These are phyloP conservation scores for Russula abietina DNA, from an alignment of 768 basidiomycete species.

Conservation along the genomic window DNA sequence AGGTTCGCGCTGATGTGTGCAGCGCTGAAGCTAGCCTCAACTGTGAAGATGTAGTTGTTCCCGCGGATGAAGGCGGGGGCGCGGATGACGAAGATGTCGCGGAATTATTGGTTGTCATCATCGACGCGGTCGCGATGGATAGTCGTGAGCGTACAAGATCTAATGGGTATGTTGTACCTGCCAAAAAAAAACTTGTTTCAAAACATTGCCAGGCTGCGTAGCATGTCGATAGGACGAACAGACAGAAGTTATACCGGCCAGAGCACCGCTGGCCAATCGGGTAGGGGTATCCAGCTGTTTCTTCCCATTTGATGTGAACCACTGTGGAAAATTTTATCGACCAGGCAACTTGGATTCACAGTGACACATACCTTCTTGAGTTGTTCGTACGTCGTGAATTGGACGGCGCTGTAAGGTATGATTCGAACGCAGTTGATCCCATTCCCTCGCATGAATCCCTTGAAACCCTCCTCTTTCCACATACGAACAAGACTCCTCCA, in stretches of 20 bases:
- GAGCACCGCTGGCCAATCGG: slow-evolving; percentile 76
- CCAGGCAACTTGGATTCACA: background rate
- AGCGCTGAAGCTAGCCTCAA: slow-evolving; percentile 46
- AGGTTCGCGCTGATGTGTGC: slow-evolving; percentile 44
- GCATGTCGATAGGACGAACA: slow-evolving; percentile 46
- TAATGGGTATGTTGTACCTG: slow-evolving; percentile 84
- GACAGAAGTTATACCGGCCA: slow-evolving; percentile 93
- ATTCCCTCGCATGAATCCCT: slow-evolving; percentile 92
- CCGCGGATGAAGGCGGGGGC: slow-evolving; percentile 28
- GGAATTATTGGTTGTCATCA: slow-evolving; percentile 31
- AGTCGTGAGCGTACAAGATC: slow-evolving; percentile 90
- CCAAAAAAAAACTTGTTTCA: background rate
- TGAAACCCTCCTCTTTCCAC: slow-evolving; percentile 92
- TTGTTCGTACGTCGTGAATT: slow-evolving; percentile 86
- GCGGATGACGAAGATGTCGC: slow-evolving; percentile 23
- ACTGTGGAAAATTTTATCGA: slow-evolving; percentile 34
- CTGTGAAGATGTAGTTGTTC: slow-evolving; percentile 29
- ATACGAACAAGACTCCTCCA: slow-evolving; percentile 79
- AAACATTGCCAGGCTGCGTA: background rate
- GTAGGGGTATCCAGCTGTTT: slow-evolving; percentile 83
- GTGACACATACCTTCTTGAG: slow-evolving; percentile 65
- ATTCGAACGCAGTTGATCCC: slow-evolving; percentile 89
- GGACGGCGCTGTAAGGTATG: slow-evolving; percentile 84
- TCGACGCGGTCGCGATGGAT: slow-evolving; percentile 88
- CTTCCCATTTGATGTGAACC: slow-evolving; percentile 64